Percentiles rank a stretch among this genome's conserved stretches.
Conservation (phyloP, 2,329 filamentous ascomycete species). For the Catunica adiposa region DNA sequence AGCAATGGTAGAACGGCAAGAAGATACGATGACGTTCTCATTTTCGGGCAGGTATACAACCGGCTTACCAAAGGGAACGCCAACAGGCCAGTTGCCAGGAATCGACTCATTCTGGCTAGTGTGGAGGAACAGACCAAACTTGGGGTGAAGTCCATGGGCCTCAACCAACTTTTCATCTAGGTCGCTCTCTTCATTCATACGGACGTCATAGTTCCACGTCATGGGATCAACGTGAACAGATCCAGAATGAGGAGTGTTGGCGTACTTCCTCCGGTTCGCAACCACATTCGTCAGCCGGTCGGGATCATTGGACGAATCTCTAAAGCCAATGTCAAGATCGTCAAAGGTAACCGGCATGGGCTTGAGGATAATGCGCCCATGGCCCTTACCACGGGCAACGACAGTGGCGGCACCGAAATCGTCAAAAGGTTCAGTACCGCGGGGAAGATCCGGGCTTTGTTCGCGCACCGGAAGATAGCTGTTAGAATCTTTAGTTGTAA, state of each 20-base stretch:
- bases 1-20: constrained; percentile 29
- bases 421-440: constrained; percentile 31
- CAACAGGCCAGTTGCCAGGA: constrained; percentile 15
- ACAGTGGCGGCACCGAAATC: constrained; percentile 35
- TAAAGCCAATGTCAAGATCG: constrained; percentile 40
- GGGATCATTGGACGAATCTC: constrained; percentile 40
- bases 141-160: constrained; percentile 35
- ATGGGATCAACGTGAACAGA: constrained; percentile 38
- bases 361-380: constrained; percentile 36
- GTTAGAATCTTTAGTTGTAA: not conserved
- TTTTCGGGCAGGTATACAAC: constrained; percentile 33
- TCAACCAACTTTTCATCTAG: constrained; percentile 34
- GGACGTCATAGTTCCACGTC: constrained; percentile 36
- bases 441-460: constrained; percentile 25
- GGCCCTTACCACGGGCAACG: constrained; percentile 26
- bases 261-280: constrained; percentile 34
- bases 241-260: constrained; percentile 36
- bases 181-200: constrained; percentile 30
- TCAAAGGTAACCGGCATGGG: constrained; percentile 33
- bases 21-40: constrained; percentile 29
- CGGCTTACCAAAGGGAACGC: constrained; percentile 29
- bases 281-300: constrained; percentile 21
- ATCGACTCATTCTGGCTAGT: constrained; percentile 29
- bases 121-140: constrained; percentile 35
- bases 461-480: constrained; percentile 22